These are phyloP conservation scores for Leonotis leonurus DNA, from an alignment of 257 asterid species.

Conservation along the genomic window DNA sequence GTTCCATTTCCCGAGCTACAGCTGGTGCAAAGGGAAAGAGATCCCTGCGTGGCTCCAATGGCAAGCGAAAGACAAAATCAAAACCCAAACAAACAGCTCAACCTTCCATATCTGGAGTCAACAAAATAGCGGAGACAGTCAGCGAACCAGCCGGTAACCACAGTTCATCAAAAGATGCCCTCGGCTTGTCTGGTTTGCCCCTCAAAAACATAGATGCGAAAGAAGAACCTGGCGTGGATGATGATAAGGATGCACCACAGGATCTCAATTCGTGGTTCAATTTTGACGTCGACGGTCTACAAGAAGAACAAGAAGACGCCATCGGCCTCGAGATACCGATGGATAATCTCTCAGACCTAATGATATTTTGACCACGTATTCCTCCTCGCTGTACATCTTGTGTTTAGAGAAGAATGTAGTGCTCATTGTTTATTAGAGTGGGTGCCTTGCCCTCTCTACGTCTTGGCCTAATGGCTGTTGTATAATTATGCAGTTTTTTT, in stretches of 20 bases:
- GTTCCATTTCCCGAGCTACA: slow-evolving; percentile 45
- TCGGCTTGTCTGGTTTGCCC: slow-evolving; percentile 34
- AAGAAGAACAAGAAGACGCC: slow-evolving; percentile 58
- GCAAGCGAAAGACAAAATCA: slow-evolving; percentile 73
- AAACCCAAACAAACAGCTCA: slow-evolving; percentile 87
- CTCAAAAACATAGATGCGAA: slow-evolving; percentile 54
- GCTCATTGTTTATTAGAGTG: background rate
- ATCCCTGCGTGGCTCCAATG: slow-evolving; percentile 64
- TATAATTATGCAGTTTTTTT: slow-evolving; percentile 53
- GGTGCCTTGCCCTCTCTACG: slow-evolving; percentile 16
- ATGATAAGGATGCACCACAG: slow-evolving; percentile 60
- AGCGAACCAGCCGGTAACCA: slow-evolving; percentile 34
- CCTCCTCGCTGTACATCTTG: slow-evolving; percentile 52
- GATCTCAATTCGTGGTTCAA: slow-evolving; percentile 84
- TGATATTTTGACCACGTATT: slow-evolving; percentile 52
- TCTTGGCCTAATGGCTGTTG: slow-evolving; percentile 49
- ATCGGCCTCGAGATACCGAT: slow-evolving; percentile 81
- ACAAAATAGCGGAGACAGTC: slow-evolving; percentile 35
- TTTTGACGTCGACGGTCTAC: slow-evolving; percentile 70
- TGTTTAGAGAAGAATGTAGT: slow-evolving; percentile 25
- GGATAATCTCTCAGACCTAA: slow-evolving; percentile 76
- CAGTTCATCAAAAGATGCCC: slow-evolving; percentile 23
- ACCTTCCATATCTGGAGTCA: slow-evolving; percentile 65
- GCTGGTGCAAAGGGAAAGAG: slow-evolving; percentile 87
- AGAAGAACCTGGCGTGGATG: slow-evolving; percentile 71